Conservation (phyloP, 176 grass and related monocot genomes). For the Oryza nivara region DNA sequence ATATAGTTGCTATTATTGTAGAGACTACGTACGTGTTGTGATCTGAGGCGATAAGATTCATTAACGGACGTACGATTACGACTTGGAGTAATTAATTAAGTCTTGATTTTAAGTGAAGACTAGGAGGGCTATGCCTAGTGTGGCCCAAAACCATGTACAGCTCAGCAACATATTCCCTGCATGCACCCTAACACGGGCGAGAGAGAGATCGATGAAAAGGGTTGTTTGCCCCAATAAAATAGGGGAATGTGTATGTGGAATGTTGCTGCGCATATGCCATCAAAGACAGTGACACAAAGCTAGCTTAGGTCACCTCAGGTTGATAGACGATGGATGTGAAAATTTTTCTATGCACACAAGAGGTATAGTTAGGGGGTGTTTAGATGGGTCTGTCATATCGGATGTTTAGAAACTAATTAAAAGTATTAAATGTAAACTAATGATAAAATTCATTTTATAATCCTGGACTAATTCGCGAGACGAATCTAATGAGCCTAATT, state of each 20-base stretch:
- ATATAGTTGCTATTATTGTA: not conserved
- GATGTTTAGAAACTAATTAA: too few species aligned
- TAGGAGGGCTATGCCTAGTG: not conserved
- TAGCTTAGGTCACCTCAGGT: constrained; percentile 12
- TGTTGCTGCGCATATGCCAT: constrained; percentile 38
- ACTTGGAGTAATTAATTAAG: not conserved
- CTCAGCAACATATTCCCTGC: constrained; percentile 46
- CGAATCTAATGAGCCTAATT: too few species aligned
- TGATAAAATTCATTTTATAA: too few species aligned
- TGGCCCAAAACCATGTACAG: constrained; percentile 13
- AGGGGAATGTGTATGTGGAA: constrained; percentile 38
- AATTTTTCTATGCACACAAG: constrained; percentile 3
- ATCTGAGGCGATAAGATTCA: constrained; percentile 8
- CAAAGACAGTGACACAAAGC: constrained; percentile 11
- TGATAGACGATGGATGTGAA: constrained; percentile 43
- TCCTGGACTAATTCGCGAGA: too few species aligned
- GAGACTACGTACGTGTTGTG: not conserved
- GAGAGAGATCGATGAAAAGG: not conserved
- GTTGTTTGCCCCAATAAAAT: constrained; percentile 31
- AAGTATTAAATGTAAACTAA: too few species aligned
- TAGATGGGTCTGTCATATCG: too few species aligned
- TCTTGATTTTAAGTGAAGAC: not conserved
- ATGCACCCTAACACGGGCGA: not conserved
- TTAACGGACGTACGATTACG: constrained; percentile 2
- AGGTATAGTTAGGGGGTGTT: too few species aligned